Conservation (phyloP, 2,329 filamentous ascomycete species). For the Penicillium sclerotigenum region DNA sequence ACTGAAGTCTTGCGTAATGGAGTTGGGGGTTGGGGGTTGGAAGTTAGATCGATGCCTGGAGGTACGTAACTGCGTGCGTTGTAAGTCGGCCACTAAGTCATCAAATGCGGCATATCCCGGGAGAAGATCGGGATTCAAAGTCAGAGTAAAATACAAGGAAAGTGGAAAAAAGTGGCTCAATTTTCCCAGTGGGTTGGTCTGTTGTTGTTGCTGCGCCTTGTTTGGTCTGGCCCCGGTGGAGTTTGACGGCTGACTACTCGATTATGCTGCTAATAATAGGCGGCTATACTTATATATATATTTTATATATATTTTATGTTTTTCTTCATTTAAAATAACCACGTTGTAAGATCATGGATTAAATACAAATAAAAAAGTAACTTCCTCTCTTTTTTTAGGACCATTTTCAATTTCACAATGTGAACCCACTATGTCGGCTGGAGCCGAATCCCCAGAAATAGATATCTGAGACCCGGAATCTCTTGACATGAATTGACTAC, state of each 20-base stretch:
- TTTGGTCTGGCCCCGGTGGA: conserved; percentile 23
- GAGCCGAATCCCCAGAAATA: background rate
- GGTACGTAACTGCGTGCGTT: background rate
- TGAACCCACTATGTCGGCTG: background rate
- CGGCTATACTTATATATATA: too few relatives aligned
- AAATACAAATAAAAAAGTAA: background rate
- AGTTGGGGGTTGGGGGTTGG: background rate
- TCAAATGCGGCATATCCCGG: conserved; percentile 5
- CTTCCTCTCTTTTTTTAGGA: background rate
- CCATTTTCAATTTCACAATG: background rate
- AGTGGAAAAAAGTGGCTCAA: conserved; percentile 5
- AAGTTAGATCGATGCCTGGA: conserved; percentile 4
- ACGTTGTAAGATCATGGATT: background rate
- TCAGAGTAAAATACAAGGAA: conserved; percentile 10
- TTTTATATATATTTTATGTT: too few relatives aligned
- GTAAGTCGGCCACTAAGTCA: conserved; percentile 1
- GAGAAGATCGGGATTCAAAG: conserved; percentile 1
- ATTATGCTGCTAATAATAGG: conserved; percentile 9
- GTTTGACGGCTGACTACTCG: conserved; percentile 16
- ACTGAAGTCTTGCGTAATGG: background rate
- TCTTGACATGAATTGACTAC: too few relatives aligned
- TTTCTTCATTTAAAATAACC: background rate
- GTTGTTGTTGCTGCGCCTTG: conserved; percentile 24
- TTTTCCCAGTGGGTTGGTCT: conserved; percentile 2
- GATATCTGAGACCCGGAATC: background rate